Conservation (phyloP, 768 basidiomycete genomes). For the Chiua virens region DNA sequence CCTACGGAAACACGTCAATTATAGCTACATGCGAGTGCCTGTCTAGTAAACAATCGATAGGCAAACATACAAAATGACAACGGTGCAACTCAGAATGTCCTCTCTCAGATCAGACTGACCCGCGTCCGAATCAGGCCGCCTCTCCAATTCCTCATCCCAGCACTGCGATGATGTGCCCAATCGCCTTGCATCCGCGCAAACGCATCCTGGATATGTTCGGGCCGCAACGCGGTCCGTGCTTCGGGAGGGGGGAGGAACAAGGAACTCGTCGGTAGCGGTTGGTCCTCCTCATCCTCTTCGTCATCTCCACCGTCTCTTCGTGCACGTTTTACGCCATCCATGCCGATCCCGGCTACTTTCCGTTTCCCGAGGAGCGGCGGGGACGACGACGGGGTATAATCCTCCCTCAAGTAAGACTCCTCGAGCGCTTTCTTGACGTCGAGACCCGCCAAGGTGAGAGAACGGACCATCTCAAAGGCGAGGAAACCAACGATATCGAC, state of each 20-base stretch:
- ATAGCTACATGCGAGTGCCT: too few relatives aligned
- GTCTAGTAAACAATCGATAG: too few relatives aligned
- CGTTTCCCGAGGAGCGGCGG: constrained; percentile 71
- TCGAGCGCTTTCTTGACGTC: constrained; percentile 80
- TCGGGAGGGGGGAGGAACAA: constrained; percentile 83
- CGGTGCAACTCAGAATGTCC: too few relatives aligned
- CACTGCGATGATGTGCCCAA: constrained; percentile 76
- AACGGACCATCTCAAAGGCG: constrained; percentile 95
- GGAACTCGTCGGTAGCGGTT: constrained; percentile 64
- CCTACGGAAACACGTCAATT: too few relatives aligned
- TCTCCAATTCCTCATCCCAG: constrained; percentile 88
- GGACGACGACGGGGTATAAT: constrained; percentile 44
- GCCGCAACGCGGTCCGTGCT: constrained; percentile 71
- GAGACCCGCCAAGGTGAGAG: constrained; percentile 85
- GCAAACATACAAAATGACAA: too few relatives aligned
- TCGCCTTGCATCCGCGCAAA: constrained; percentile 89
- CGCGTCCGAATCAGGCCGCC: constrained; percentile 80
- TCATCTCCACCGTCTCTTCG: constrained; percentile 52
- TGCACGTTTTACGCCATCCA: constrained; percentile 44
- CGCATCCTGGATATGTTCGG: constrained; percentile 89
- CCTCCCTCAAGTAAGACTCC: constrained; percentile 66
- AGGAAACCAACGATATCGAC: constrained; percentile 97
- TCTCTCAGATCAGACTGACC: constrained; percentile 67
- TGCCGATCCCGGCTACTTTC: constrained; percentile 51
- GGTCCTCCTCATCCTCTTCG: constrained; percentile 61